These are phyloP conservation scores for Dothistroma pini DNA, from an alignment of 2,329 filamentous ascomycete genomes.

Conservation along the genomic window DNA sequence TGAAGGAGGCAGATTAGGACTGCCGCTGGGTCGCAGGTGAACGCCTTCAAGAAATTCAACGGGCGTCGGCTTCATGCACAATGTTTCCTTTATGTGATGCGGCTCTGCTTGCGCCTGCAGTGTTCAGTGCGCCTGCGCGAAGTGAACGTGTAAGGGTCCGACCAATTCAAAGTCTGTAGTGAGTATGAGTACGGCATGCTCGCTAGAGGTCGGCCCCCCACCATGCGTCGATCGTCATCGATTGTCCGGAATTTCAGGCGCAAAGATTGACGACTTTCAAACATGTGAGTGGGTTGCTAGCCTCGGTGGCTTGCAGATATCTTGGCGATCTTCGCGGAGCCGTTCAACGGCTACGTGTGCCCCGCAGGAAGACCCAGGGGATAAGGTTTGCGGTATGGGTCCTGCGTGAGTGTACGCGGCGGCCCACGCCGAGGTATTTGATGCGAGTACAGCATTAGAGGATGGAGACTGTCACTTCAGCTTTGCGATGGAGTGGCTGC, in stretches of 20 bases:
- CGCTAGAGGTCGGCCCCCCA: too few relatives aligned
- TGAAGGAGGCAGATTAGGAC: background rate
- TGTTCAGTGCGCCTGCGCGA: background rate
- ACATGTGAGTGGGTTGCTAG: background rate
- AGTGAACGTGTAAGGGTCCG: background rate
- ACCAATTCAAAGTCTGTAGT: background rate
- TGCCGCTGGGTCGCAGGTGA: too few relatives aligned
- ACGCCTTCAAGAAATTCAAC: background rate
- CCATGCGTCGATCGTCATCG: too few relatives aligned
- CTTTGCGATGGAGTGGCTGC: background rate
- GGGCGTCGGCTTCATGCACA: background rate
- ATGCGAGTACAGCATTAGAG: background rate
- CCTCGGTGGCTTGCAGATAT: background rate
- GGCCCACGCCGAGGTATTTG: background rate
- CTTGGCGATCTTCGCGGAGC: background rate
- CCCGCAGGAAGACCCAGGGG: background rate
- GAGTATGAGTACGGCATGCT: background rate
- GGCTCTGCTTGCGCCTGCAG: background rate
- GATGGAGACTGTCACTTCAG: background rate
- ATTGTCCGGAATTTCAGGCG: too few relatives aligned
- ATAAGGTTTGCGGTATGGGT: background rate
- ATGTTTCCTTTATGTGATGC: background rate
- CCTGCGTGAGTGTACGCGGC: background rate
- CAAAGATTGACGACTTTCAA: background rate
- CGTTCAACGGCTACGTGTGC: background rate